These are phyloP conservation scores for Wallacemonas sp. DNA, from an alignment of 208 protist species.

Conservation along the genomic window DNA sequence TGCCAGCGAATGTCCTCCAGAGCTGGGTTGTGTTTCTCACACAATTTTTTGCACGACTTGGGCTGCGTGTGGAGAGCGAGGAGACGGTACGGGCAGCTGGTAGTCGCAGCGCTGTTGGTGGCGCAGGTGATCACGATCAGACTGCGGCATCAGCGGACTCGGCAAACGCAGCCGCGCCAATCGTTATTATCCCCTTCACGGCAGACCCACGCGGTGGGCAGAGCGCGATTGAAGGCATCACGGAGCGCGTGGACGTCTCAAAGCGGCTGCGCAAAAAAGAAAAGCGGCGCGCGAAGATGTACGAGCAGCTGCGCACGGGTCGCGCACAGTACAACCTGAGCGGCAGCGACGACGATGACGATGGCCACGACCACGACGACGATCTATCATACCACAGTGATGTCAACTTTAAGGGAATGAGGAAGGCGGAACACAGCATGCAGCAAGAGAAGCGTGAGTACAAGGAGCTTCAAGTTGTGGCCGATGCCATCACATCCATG, in stretches of 20 bases:
- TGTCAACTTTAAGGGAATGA: conserved; percentile 80
- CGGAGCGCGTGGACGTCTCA: conserved; percentile 21
- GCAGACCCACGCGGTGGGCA: conserved; percentile 61
- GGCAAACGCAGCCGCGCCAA: conserved; percentile 9
- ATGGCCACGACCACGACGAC: conserved; percentile 15
- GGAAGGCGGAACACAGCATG: conserved; percentile 53
- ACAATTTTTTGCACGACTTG: conserved; percentile 51
- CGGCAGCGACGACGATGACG: conserved; percentile 27
- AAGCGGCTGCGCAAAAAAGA: conserved; percentile 54
- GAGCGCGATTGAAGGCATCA: conserved; percentile 37
- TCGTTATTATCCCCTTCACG: conserved; percentile 80
- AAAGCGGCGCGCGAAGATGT: conserved; percentile 61
- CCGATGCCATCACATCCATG: conserved; percentile 64
- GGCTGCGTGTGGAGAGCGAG: conserved; percentile 29
- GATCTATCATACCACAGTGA: conserved; percentile 36
- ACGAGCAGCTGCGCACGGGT: conserved; percentile 74
- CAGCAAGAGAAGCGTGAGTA: conserved; percentile 46
- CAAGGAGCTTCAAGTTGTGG: conserved; percentile 68
- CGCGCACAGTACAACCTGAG: conserved; percentile 24
- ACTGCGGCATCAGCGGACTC: no score
- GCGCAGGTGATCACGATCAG: no score
- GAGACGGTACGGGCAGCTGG: neutral
- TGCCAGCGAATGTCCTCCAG: conserved; percentile 54
- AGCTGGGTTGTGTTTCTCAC: conserved; percentile 75
- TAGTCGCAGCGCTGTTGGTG: no score